Percentiles rank a stretch among this genome's conserved stretches.
phyloP scores from a whole-genome alignment of 768 basidiomycete species.

The Mycena leptocephala region DNA sequence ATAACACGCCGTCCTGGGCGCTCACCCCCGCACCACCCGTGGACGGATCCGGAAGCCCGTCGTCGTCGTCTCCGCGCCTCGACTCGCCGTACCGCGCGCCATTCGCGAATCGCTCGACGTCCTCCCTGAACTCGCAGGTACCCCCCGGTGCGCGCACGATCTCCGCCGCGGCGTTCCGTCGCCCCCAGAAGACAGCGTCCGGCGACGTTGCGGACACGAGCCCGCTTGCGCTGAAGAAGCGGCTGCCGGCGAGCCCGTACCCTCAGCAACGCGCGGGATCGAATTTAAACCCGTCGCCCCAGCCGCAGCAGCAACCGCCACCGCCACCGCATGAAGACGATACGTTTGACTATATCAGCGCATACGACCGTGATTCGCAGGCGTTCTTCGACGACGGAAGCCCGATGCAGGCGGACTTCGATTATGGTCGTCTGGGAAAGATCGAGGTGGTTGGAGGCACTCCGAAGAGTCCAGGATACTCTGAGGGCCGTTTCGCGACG shows the following conservation, averaged over 20 bases:
- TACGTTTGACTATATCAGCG: constrained; percentile 72
- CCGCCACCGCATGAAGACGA: constrained; percentile 55
- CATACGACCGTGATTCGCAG: constrained; percentile 57
- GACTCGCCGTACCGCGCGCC: constrained; percentile 47
- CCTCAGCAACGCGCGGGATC: constrained; percentile 38
- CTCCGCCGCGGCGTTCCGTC: constrained; percentile 82
- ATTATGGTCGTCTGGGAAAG: constrained; percentile 36
- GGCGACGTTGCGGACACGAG: constrained; percentile 58
- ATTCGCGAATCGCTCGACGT: constrained; percentile 49
- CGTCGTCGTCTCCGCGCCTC: constrained; percentile 38
- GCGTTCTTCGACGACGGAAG: constrained; percentile 34
- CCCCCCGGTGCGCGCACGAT: constrained; percentile 71
- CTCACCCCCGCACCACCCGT: constrained; percentile 10
- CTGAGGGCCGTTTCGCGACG: constrained; percentile 28
- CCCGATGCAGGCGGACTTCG: constrained; percentile 31
- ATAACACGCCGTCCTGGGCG: constrained; percentile 35
- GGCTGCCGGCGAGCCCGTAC: constrained; percentile 64
- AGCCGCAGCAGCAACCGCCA: constrained; percentile 21
- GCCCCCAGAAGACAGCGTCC: constrained; percentile 56
- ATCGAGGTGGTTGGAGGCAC: constrained; percentile 31
- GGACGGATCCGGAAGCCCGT: constrained; percentile 15
- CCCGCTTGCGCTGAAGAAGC: constrained; percentile 67
- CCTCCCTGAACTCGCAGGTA: constrained; percentile 49
- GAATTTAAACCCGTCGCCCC: constrained; percentile 3
- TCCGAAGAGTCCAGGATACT: constrained; percentile 32